Evolutionary conservation across 306 rosid species (phyloP), one percentile per base, ranked within the genome.

Genomic region (Arachis stenosperma): DNA sequence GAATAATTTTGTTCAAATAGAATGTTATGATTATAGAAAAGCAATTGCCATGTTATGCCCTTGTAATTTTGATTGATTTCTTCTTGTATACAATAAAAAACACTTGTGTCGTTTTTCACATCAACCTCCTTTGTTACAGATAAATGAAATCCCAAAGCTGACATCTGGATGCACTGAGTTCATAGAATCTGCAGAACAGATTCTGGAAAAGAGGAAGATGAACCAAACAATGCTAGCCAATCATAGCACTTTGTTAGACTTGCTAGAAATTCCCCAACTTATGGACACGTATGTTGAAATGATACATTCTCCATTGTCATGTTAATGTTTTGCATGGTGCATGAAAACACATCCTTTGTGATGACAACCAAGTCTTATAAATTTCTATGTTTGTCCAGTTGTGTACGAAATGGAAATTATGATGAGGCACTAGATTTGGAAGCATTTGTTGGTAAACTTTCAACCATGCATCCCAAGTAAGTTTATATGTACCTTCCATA

Each of bases 341-440:
- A 42, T 66, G 60, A 46, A 8, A 73, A 56, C 61, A 48, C 15
- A 55, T 60, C 48, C n/a, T 69, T 50, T 77, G 8, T 69, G 46
- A 77, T 58, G 65, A 33, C 37, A 33, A 4, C 4, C 4, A 4
- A 73, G 68, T 79, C 47, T 67, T 46, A 30, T 33, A 70, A 61
- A 57, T 69, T 69, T 48, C 58, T 27, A 30, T 81, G 29, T 51
- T 71, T 80, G 58, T 79, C 82, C 87, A 91, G 99, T 67, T 94
- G 99, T 80, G 96, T 94, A 69, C 82, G 96, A 77, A 94, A 94
- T 87, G 99, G 97, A 79, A 94, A 94, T 83, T 94, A 85, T 39
- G 99, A 94, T 71, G 99, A 94, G 83, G 99, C 97, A 82, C 90
- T 94, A 36, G 99, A 90, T 83, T 77, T 94, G 82, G 99, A 94